Evolutionary conservation across 2,329 filamentous ascomycete genomes (phyloP), one percentile per base, ranked within the genome.

Genomic region (Botryotinia calthae): DNA sequence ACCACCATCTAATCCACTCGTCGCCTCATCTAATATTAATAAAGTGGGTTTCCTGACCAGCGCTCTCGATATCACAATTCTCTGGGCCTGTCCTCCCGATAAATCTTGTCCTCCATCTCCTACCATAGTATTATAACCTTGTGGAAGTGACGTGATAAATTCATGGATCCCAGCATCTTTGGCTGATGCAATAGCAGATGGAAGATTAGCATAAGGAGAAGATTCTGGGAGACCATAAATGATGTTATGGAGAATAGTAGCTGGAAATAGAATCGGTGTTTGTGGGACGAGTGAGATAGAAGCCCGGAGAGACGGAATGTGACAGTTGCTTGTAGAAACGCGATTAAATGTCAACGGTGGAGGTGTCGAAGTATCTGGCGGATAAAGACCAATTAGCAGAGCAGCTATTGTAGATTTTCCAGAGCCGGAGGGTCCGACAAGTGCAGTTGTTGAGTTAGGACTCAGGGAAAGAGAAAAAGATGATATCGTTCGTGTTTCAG

Each of bases 361-460:
- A 48, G 51, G 12, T 34, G 34, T 2, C 58, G 48, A 14, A 6
- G 51, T 20, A 63, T 77, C 76, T 3, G 80, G 81, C 46, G 76
- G 86, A 76, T 96, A 94, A 0, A 98, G 85, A 1, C 91, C 89
- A 6, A 97, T 83, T 0, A 98, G 84, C 0, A 98, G 83, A 0
- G 91, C 88, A 0, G 91, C 87, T 51, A 98, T 86, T 0, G 95
- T 98, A 22, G 92, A 95, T 82, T 99, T 98, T 1, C 96, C 95
- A n/a, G 91, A 93, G 0, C 96, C 95, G 0, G 94, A 97, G 0
- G 88, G 84, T 1, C 95, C 95, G 2, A 97, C 94, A 31, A 98
- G 89, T 3, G 93, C 94, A 0, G 90, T 90, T 76, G 89, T 92
- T 6, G 87, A 89, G 34, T 90, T 89, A 0, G 86, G 81, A 1